Percentiles rank a stretch among this genome's conserved stretches.
Evolutionary conservation across 108 stramenopile species (phyloP).

Genomic region (Mediolabrus comicus): DNA sequence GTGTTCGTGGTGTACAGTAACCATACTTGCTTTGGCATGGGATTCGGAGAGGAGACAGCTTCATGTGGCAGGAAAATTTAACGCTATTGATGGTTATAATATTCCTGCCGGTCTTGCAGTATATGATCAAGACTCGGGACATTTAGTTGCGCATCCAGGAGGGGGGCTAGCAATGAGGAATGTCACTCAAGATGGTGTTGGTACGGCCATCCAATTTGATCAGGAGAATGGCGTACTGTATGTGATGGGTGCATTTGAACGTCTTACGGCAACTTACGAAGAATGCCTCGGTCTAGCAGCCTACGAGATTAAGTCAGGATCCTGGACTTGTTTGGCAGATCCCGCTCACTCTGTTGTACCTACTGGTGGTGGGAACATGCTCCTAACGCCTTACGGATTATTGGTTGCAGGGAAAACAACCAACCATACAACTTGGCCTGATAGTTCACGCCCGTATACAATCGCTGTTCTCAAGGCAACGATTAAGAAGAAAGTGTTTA

Average conservation of each 20-base stretch:
- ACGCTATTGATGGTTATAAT: slow-evolving; percentile 84
- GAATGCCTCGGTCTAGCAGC: slow-evolving; percentile 79
- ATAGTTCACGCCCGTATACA: slow-evolving; percentile 70
- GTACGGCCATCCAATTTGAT: slow-evolving; percentile 82
- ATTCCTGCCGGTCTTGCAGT: slow-evolving; percentile 82
- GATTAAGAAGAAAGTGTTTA: slow-evolving; percentile 51
- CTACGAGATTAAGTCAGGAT: slow-evolving; percentile 71
- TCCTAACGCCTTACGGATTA: slow-evolving; percentile 82
- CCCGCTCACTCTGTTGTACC: slow-evolving; percentile 76
- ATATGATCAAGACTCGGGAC: slow-evolving; percentile 82
- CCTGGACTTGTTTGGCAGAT: slow-evolving; percentile 89
- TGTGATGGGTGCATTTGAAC: slow-evolving; percentile 88
- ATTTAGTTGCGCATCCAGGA: slow-evolving; percentile 85
- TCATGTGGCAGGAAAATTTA: slow-evolving; percentile 90
- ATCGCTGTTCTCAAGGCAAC: slow-evolving; percentile 83
- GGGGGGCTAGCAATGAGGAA: slow-evolving; percentile 83
- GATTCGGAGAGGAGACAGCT: slow-evolving; percentile 82
- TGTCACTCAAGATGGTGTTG: slow-evolving; percentile 79
- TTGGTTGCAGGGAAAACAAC: slow-evolving; percentile 86
- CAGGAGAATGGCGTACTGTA: slow-evolving; percentile 83
- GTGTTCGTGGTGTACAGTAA: slow-evolving; percentile 91
- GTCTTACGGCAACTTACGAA: slow-evolving; percentile 60
- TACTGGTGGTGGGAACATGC: slow-evolving; percentile 86
- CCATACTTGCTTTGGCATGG: slow-evolving; percentile 90
- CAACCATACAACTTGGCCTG: slow-evolving; percentile 70